Conservation (phyloP, 169 alveolate genomes). For the Ichthyophthirius multifiliis region DNA sequence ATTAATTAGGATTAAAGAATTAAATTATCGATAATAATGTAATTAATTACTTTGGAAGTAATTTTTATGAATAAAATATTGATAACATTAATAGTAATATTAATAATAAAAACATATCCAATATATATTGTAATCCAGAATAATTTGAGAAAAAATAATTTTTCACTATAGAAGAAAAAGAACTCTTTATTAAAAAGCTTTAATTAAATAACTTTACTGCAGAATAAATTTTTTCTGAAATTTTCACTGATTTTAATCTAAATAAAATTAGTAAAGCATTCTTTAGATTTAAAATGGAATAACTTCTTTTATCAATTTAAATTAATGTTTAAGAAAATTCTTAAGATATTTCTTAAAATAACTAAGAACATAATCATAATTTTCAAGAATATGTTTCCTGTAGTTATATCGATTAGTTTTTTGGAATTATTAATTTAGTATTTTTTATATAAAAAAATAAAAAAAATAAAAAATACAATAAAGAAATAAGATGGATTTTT, state of each 20-base stretch:
- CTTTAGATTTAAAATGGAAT: slow-evolving; percentile 40
- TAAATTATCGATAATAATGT: too few species aligned
- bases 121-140: too few species aligned
- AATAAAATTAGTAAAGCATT: slow-evolving; percentile 34
- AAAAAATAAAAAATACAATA: neutral
- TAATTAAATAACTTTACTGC: slow-evolving; percentile 13
- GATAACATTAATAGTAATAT: too few species aligned
- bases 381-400: too few species aligned
- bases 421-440: slow-evolving; percentile 7
- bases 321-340: too few species aligned
- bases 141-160: neutral
- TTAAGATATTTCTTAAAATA: too few species aligned
- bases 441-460: too few species aligned
- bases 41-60: too few species aligned
- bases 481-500: slow-evolving; percentile 21
- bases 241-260: slow-evolving; percentile 28
- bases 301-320: neutral
- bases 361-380: too few species aligned
- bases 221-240: slow-evolving; percentile 36
- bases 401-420: neutral
- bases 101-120: too few species aligned
- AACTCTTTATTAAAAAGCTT: neutral
- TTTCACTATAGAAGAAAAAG: neutral
- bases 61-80: too few species aligned
- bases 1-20: too few species aligned